Evolutionary conservation across 2,329 filamentous ascomycete genomes (phyloP), one percentile per base, ranked within the genome.

Genomic region (Emmonsiellopsis sp.): DNA sequence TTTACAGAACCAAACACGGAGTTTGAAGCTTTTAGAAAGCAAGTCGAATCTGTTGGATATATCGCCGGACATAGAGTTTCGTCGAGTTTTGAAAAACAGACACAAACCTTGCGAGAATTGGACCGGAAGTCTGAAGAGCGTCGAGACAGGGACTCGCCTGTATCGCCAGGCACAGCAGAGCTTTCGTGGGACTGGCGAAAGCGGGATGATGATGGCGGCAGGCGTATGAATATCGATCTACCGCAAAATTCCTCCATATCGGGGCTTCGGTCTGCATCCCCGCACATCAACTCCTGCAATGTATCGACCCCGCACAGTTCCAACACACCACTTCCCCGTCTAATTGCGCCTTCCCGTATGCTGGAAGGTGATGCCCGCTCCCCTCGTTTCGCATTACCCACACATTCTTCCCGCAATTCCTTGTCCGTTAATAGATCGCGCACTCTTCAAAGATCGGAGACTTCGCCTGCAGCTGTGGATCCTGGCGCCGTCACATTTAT

Each of bases 11-110:
- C 85, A 36, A 90, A 91, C 62, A 81, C 86, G 6, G 85, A 90
- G n/a, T 92, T 87, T 58, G 88, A 92, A 65, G 85, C 86, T 2
- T 92, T 94, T 65, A 79, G 78, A 60, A 82, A 78, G 58, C 85
- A 89, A 63, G 80, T 82, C n/a, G 87, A 55, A 49, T 32, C 51
- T 54, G 17, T 48, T 54, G 36, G 45, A 45, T 17, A 47, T 51
- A 6, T 58, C 56, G 11, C 57, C 55, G 7, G 54, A 47, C 33
- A 61, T 52, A 42, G 43, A 53, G 42, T 47, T 52, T 33, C 48
- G 42, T 43, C 46, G 49, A 42, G 59, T 53, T 49, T 47, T 34
- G 53, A 54, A 21, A 45, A 27, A 39, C 13, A 53, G 44, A 42
- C 55, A 14, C 57, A 54, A 49, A 33, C 51, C 13, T 43, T 32